Percentiles rank a stretch among this genome's conserved stretches.
Evolutionary conservation across 2,329 filamentous ascomycete species (phyloP).

Genomic region (Cordyceps pruinosa): DNA sequence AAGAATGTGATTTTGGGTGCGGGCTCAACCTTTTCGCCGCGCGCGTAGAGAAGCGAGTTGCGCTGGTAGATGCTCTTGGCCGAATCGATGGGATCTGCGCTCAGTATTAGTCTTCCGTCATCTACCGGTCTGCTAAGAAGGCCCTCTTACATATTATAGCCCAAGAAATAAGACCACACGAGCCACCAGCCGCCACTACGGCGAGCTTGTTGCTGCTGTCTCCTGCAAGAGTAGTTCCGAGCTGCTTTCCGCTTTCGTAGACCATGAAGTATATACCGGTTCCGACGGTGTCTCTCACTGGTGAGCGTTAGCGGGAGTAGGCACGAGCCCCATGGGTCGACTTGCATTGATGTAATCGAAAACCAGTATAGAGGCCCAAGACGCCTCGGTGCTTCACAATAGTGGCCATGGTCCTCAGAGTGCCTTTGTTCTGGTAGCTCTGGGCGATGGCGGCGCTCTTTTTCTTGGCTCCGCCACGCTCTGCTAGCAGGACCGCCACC

Average conservation of each 20-base stretch:
- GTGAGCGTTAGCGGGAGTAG: constrained; percentile 11
- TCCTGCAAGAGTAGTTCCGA: constrained; percentile 66
- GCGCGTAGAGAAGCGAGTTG: constrained; percentile 65
- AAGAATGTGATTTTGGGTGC: constrained; percentile 73
- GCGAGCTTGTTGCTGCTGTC: constrained; percentile 74
- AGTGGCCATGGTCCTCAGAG: constrained; percentile 66
- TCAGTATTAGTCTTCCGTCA: constrained; percentile 10
- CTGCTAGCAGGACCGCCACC: constrained; percentile 69
- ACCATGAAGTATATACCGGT: constrained; percentile 85
- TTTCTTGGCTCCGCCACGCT: constrained; percentile 27
- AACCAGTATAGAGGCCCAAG: constrained; percentile 71
- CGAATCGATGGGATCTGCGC: constrained; percentile 63
- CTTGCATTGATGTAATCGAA: constrained; percentile 70
- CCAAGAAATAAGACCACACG: constrained; percentile 82
- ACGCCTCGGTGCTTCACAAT: constrained; percentile 70
- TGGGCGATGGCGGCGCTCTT: constrained; percentile 53
- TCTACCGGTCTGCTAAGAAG: background rate
- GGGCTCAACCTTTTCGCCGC: constrained; percentile 55
- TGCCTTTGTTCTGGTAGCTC: constrained; percentile 73
- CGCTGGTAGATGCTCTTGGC: constrained; percentile 83
- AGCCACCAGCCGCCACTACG: constrained; percentile 68
- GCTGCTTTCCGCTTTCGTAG: constrained; percentile 79
- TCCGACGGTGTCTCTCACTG: constrained; percentile 75
- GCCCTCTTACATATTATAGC: constrained; percentile 58
- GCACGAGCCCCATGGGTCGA: constrained; percentile 8